These are phyloP conservation scores for Aureobasidium leucospermi DNA, from an alignment of 2,329 filamentous ascomycete genomes.

Conservation along the genomic window DNA sequence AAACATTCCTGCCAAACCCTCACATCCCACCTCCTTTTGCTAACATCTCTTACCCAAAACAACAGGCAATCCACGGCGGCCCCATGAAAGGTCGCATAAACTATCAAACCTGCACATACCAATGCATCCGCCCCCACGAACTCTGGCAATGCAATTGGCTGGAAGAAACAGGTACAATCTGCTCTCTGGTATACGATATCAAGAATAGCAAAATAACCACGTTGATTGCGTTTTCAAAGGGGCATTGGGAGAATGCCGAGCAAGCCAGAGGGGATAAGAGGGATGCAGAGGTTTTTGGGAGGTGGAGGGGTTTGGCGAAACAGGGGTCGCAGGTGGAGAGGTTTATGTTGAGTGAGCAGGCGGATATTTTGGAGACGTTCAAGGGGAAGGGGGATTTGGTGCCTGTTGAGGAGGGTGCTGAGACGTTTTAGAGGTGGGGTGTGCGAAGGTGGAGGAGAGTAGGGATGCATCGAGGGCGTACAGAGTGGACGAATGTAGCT, in stretches of 20 bases:
- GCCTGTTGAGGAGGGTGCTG: constrained; percentile 37
- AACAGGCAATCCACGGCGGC: constrained; percentile 54
- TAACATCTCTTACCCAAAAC: constrained; percentile 20
- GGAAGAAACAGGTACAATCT: constrained; percentile 53
- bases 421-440: constrained; percentile 24
- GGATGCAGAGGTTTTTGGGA: constrained; percentile 42
- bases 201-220: constrained; percentile 42
- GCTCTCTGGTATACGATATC: constrained; percentile 51
- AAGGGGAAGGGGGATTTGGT: constrained; percentile 42
- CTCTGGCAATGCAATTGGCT: constrained; percentile 56
- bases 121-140: constrained; percentile 51
- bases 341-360: constrained; percentile 48
- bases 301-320: constrained; percentile 45
- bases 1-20: neutral
- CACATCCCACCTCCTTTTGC: neutral
- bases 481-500: too few relatives aligned
- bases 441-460: too few relatives aligned
- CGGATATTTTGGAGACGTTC: constrained; percentile 43
- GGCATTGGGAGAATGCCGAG: constrained; percentile 46
- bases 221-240: constrained; percentile 46
- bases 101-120: constrained; percentile 48
- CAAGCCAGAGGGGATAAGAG: constrained; percentile 52
- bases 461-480: too few relatives aligned
- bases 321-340: constrained; percentile 46
- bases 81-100: constrained; percentile 51